Evolutionary conservation across 768 basidiomycete species (phyloP).

Genomic region (Panellus pusillus): DNA sequence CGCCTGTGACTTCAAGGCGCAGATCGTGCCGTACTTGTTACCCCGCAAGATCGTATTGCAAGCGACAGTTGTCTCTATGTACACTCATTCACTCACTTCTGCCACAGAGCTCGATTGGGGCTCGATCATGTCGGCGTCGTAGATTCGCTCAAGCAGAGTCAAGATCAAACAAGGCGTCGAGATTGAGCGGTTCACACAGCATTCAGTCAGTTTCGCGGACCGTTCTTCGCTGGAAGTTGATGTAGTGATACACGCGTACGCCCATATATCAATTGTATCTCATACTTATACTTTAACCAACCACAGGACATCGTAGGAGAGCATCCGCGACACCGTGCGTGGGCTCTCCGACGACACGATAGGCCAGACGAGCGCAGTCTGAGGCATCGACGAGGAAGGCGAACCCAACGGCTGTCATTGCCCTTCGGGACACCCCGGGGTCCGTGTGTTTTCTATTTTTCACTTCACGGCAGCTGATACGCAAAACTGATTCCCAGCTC

Average conservation of each 20-base stretch:
- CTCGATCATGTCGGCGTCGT: constrained; percentile 53
- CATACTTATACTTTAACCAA: no score
- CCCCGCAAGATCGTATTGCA: constrained; percentile 10
- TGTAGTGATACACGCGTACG: constrained; percentile 38
- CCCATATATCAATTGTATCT: neutral
- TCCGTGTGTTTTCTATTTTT: neutral
- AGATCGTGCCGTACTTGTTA: constrained; percentile 5
- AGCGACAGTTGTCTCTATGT: neutral
- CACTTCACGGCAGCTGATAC: neutral
- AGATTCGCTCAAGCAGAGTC: constrained; percentile 55
- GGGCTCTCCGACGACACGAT: constrained; percentile 28
- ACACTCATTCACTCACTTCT: neutral
- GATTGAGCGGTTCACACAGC: constrained; percentile 35
- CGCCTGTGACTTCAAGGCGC: constrained; percentile 21
- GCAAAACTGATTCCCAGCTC: constrained; percentile 18
- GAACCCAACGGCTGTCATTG: constrained; percentile 30
- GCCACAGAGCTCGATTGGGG: constrained; percentile 33
- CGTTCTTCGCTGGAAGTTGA: constrained; percentile 40
- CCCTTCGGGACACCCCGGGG: constrained; percentile 33
- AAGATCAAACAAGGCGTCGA: constrained; percentile 56
- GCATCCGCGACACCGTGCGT: constrained; percentile 24
- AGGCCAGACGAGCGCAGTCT: constrained; percentile 22
- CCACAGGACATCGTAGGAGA: constrained; percentile 29
- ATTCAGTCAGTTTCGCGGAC: constrained; percentile 38
- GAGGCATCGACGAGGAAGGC: constrained; percentile 33